phyloP scores from a whole-genome alignment of 176 grass and related monocot genomes.

The Phyllostachys edulis region DNA sequence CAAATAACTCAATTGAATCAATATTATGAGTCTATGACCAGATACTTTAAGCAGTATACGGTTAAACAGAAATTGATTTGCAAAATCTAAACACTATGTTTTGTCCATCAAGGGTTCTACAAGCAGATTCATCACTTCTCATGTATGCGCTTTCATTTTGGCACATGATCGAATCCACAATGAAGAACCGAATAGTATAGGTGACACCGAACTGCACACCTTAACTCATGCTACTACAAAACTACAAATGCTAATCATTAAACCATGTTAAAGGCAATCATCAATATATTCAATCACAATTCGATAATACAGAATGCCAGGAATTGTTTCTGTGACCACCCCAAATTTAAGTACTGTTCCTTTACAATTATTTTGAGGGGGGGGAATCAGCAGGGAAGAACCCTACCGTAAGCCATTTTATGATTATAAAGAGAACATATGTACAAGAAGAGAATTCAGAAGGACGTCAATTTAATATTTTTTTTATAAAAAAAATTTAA shows the following conservation, averaged over 20 bases:
- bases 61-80: slow-evolving; percentile 10
- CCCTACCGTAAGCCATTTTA: too few species aligned
- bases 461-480: background rate
- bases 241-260: background rate
- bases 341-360: background rate
- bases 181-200: background rate
- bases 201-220: background rate
- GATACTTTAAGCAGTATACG: background rate
- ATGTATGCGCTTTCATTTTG: background rate
- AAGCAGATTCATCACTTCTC: background rate
- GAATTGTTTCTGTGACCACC: background rate
- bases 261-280: background rate
- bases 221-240: background rate
- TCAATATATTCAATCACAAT: background rate
- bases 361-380: background rate
- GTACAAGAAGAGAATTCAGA: too few species aligned
- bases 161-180: background rate
- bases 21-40: background rate
- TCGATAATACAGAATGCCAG: background rate
- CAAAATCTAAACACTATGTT: background rate
- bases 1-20: background rate
- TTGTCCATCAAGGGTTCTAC: background rate
- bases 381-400: too few species aligned
- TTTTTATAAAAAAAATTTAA: background rate
- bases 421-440: too few species aligned